Evolutionary conservation across 2,329 filamentous ascomycete species (phyloP).

Genomic region (Fusarium bulbicola): DNA sequence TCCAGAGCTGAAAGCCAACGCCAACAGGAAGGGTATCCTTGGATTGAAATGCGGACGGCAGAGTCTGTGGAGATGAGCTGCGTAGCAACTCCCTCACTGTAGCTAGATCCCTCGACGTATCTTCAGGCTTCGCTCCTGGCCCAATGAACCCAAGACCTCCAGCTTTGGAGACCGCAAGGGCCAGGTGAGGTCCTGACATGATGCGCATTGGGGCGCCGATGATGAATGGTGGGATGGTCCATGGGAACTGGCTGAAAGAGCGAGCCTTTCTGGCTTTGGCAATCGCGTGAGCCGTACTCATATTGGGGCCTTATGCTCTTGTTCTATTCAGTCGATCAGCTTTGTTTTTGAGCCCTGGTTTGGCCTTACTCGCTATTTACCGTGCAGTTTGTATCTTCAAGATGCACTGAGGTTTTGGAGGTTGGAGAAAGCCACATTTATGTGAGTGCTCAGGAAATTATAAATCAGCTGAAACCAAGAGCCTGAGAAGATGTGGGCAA

Average conservation of each 20-base stretch:
- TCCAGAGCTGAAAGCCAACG: slow-evolving; percentile 56
- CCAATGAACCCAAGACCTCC: slow-evolving; percentile 70
- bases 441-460: not conserved
- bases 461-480: not conserved
- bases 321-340: too few species aligned
- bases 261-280: not conserved
- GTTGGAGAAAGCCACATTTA: not conserved
- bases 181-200: slow-evolving; percentile 64
- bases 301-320: not conserved
- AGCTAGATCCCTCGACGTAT: slow-evolving; percentile 45
- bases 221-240: slow-evolving; percentile 59
- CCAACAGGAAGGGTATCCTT: slow-evolving; percentile 53
- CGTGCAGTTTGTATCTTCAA: not conserved
- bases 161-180: slow-evolving; percentile 72
- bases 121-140: slow-evolving; percentile 48
- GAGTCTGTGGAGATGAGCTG: not conserved
- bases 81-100: slow-evolving; percentile 38
- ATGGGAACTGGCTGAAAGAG: slow-evolving; percentile 33
- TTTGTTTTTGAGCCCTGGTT: not conserved
- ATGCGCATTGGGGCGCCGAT: slow-evolving; percentile 74
- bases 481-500: not conserved
- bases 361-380: not conserved
- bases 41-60: slow-evolving; percentile 17
- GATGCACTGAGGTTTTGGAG: not conserved
- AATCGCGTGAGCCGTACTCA: slow-evolving; percentile 8